Evolutionary conservation across 768 basidiomycete species (phyloP), one percentile per base, ranked within the genome.

Genomic region (Rubroboletus satanas): DNA sequence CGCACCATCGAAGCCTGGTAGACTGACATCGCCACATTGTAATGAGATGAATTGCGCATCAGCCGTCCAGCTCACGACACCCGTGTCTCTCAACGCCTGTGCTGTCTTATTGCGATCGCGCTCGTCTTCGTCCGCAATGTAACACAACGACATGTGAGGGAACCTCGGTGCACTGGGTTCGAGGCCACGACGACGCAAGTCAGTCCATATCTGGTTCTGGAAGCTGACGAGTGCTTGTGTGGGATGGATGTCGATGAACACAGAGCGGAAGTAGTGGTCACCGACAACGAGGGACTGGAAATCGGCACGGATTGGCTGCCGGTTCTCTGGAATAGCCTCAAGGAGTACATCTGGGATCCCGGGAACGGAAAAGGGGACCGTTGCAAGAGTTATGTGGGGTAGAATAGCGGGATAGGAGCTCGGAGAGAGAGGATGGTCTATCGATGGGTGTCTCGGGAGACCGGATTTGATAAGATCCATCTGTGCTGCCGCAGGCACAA

Each of bases 131-230:
- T 90, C 83, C 28, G 74, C 75, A 55, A 90, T 83, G 64, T 92
- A 92, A 62, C 80, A 84, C 55, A 92, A 61, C 35, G 90, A 91
- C 58, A 90, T 57, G 66, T 92, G 90, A 7, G 88, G 85, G 57
- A 81, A 87, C 35, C 74, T 69, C 0, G 87, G 85, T 1, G 86
- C 83, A 4, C 63, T 62, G 2, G 79, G 75, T 23, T 77, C 71
- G 8, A 79, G 54, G 5, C 66, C 65, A 23, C 77, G 66, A 21
- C 38, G 49, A 41, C 57, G 61, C n/a, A 78, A 60, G 23, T 63
- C 60, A 6, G 63, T 61, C 51, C 80, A 75, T 29, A 90, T 71
- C 31, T 74, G 61, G 31, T 60, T 66, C 59, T 85, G 85, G 32
- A 91, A 67, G 18, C 63, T 64, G 26, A 66, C 55, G 18, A 91